Base-by-base conservation (phyloP, 441 rosid genomes). In the Geranium incanum region DNA sequence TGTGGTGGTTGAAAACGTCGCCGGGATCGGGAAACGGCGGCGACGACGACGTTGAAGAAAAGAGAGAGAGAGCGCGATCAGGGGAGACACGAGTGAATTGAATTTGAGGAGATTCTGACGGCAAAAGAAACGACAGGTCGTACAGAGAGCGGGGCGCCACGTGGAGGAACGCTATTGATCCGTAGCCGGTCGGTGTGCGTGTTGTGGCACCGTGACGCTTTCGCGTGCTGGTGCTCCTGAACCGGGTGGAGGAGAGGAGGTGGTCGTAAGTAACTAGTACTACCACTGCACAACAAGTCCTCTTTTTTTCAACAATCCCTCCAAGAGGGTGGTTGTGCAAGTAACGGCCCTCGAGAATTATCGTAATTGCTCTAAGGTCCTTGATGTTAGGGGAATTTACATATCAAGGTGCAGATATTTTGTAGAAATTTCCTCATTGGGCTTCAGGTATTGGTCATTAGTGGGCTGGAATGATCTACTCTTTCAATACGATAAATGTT, bases 141-240 rank as follows among this genome's bases (percentile, higher is more conserved):
- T 45, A 45, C 15, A 13, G 60, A 52, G 18, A 12, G 60, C 19
- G 6, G 15, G 60, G 5, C 4, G 18, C 60, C 60, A 52, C 60
- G 60, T 52, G 60, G 60, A n/a, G 18, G 15, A 18, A 52, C 18
- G 16, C 60, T 52, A 52, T 52, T 52, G 60, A 52, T 52, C 60
- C 19, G 60, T 52, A 6, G 60, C 19, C 18, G 60, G 19, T 52
- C 18, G 60, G 19, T 52, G 60, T 11, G 60, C 13, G 60, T 13
- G 60, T 52, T 52, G 60, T 52, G 60, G 60, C 60, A 52, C 60
- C 60, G 60, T 52, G 60, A 52, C 60, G 60, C 60, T 52, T 52
- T 52, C 60, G 60, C 21, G 60, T n/a, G 16, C 7, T 52, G 60
- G 60, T n/a, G 60, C 60, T n/a, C 48, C 48, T 41, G 48, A 11